Evolutionary conservation across 306 rosid genomes (phyloP), one percentile per base, ranked within the genome.

Genomic region (Corylus avellana): DNA sequence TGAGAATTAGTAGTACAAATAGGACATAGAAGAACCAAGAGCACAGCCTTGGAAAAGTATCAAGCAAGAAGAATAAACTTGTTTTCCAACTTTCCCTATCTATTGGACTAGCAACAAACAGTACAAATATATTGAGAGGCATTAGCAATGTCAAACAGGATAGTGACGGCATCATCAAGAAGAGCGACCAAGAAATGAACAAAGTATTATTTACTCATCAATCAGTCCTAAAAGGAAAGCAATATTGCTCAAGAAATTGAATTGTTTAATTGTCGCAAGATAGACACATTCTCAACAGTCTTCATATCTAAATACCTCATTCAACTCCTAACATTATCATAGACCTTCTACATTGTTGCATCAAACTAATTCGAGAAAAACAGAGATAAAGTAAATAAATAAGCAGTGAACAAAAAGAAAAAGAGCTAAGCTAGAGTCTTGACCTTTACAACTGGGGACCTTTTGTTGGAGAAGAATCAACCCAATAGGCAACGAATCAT

Each of bases 401-500:
- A 22, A 44, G 37, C 10, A 4, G 18, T 42, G 20, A 75, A 18
- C 6, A 18, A 17, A 35, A 47, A 9, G 10, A 48, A 63, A 59
- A 12, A 5, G 49, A 20, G 29, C 18, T 14, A 25, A 20, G 29
- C 32, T 14, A 14, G 12, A 58, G 58, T 29, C 16, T 8, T 8
- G 54, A 85, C 92, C 90, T 88, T 88, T 57, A 92, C 78, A 63
- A 92, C 92, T 9, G 98, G 98, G 10, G 98, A 95, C 77, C 98
- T 89, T 80, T 80, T 95, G 98, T 78, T 95, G 98, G 81, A 95
- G 59, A 77, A 95, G 64, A 78, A 91, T 80, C 79, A 91, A 76
- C 53, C 81, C 80, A 73, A 81, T 92, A 12, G 94, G 77, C 70
- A 86, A 70, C 20, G 97, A 95, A 32, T 91, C 98, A 84, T 91